These are phyloP conservation scores for Dactylellina leptospora DNA, from an alignment of 2,329 filamentous ascomycete genomes.

Conservation along the genomic window DNA sequence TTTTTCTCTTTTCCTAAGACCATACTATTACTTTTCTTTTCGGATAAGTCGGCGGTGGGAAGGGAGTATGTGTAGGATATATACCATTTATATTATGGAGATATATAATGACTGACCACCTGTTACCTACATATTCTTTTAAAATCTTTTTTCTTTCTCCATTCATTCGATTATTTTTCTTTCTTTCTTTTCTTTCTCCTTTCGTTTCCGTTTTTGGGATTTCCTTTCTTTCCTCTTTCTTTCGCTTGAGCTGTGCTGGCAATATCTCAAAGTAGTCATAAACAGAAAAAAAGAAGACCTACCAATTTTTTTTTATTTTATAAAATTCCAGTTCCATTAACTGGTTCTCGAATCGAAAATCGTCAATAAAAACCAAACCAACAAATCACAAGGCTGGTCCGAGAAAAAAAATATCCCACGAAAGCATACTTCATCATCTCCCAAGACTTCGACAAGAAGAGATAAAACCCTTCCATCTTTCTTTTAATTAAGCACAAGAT, in stretches of 20 bases:
- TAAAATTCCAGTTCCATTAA: neutral
- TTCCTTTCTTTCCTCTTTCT: neutral
- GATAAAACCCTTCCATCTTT: neutral
- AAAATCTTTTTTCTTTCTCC: neutral
- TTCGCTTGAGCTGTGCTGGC: constrained; percentile 3
- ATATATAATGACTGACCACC: too few species aligned
- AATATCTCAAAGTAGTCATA: constrained; percentile 7
- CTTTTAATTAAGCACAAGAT: constrained; percentile 17
- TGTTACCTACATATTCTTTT: too few species aligned
- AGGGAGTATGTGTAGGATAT: too few species aligned
- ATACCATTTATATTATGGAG: too few species aligned
- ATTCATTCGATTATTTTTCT: neutral
- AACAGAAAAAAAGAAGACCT: neutral
- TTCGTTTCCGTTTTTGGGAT: neutral
- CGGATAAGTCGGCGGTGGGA: too few species aligned
- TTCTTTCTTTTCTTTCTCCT: neutral
- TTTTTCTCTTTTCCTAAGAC: too few species aligned
- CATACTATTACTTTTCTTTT: too few species aligned
- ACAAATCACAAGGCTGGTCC: neutral
- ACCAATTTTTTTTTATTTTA: neutral
- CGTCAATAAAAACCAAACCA: neutral
- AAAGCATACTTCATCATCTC: neutral
- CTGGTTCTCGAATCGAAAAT: constrained; percentile 1
- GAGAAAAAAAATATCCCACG: neutral
- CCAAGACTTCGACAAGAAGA: neutral